Conservation (phyloP, 73 alveolate species). For the Tetrahymena borealis region DNA sequence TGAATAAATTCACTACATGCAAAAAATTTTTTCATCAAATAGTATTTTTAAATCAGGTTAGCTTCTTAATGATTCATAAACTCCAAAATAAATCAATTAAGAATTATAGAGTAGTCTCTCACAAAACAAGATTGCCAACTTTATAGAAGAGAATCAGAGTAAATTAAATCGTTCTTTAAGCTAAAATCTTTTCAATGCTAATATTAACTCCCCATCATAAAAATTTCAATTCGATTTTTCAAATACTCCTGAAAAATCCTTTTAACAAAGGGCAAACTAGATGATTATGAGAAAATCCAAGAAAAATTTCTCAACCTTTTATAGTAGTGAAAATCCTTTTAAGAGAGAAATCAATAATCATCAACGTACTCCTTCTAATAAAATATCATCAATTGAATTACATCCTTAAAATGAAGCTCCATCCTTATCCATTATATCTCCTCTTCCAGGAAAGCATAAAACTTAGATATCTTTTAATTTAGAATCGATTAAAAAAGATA, state of each 20-base stretch:
- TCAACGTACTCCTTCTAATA: no score
- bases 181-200: background rate
- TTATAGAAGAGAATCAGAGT: background rate
- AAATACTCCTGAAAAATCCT: background rate
- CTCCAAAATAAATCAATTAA: background rate
- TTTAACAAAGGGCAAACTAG: no score
- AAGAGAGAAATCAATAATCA: no score
- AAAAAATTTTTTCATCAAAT: background rate
- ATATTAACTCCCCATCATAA: background rate
- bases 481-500: background rate
- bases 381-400: no score
- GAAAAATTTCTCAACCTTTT: no score
- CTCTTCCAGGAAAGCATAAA: no score
- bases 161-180: background rate
- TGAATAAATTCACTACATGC: background rate
- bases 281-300: no score
- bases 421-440: no score
- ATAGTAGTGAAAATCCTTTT: no score
- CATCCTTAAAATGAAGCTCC: no score
- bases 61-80: background rate
- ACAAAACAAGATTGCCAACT: background rate
- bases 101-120: background rate
- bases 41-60: background rate
- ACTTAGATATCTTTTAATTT: background rate
- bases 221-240: background rate